These are phyloP conservation scores for Violaceomyces palustris DNA, from an alignment of 1,284 basidiomycete species.

Conservation along the genomic window DNA sequence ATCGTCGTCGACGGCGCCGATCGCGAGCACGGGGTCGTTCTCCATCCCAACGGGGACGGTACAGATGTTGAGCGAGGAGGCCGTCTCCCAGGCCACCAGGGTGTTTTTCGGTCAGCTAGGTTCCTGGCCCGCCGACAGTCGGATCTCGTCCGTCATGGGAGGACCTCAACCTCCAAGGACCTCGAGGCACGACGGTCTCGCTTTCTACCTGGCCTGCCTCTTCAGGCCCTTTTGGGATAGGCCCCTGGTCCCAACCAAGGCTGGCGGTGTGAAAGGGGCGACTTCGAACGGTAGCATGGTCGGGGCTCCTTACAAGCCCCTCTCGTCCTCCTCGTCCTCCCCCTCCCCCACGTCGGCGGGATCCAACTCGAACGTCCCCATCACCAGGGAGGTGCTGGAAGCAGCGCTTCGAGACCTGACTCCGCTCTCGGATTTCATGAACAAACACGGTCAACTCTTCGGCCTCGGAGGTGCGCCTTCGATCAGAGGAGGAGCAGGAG, in stretches of 20 bases:
- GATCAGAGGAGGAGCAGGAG: constrained; percentile 11
- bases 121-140: constrained; percentile 41
- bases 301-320: constrained; percentile 11
- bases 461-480: constrained; percentile 31
- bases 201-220: constrained; percentile 77
- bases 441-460: constrained; percentile 44
- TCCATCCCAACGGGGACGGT: constrained; percentile 8
- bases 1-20: constrained; percentile 3
- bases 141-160: constrained; percentile 24
- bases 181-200: constrained; percentile 75
- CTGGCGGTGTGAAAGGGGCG: constrained; percentile 13
- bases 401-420: constrained; percentile 33
- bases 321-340: neutral
- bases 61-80: constrained; percentile 37
- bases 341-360: neutral
- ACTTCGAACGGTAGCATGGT: constrained; percentile 5
- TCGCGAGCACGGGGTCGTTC: constrained; percentile 8
- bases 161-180: constrained; percentile 33
- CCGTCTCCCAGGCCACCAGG: constrained; percentile 41
- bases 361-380: constrained; percentile 11
- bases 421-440: constrained; percentile 41
- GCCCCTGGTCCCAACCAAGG: constrained; percentile 54
- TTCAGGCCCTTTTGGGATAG: constrained; percentile 81
- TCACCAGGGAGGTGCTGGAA: constrained; percentile 30
- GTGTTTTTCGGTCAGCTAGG: constrained; percentile 45